Percentiles rank a stretch among this genome's conserved stretches.
phyloP scores from a whole-genome alignment of 2,329 filamentous ascomycete genomes.

The Trichoderma sp. region DNA sequence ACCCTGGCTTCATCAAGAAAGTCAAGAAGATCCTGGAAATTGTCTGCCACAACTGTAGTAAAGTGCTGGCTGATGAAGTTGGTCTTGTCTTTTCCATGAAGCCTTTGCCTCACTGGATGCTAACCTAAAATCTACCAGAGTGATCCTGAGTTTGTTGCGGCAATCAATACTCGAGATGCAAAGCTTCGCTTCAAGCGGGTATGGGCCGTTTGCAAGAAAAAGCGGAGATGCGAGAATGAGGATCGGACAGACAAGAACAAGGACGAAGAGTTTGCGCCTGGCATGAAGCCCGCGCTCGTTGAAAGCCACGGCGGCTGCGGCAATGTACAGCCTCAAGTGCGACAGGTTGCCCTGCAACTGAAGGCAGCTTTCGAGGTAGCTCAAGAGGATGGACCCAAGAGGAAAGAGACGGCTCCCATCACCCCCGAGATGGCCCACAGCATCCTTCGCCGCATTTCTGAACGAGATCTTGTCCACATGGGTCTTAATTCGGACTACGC shows the following conservation, averaged over 20 bases:
- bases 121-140: conserved; percentile 68
- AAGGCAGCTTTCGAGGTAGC: conserved; percentile 70
- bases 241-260: conserved; percentile 69
- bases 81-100: conserved; percentile 66
- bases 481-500: conserved; percentile 94
- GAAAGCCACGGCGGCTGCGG: conserved; percentile 86
- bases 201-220: conserved; percentile 89
- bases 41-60: conserved; percentile 98
- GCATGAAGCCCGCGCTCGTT: conserved; percentile 55
- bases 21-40: conserved; percentile 99
- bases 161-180: conserved; percentile 83
- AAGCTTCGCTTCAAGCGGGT: conserved; percentile 93
- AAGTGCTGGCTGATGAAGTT: conserved; percentile 97
- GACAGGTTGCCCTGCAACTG: conserved; percentile 83
- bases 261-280: conserved; percentile 68
- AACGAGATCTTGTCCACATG: conserved; percentile 81
- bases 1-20: conserved; percentile 95
- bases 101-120: conserved; percentile 60
- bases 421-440: conserved; percentile 83
- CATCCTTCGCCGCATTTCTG: conserved; percentile 83
- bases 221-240: conserved; percentile 81
- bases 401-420: conserved; percentile 79
- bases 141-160: conserved; percentile 81
- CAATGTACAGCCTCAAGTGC: conserved; percentile 84
- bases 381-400: conserved; percentile 70